These are phyloP conservation scores for Syzygium oleosum DNA, from an alignment of 345 rosid species.

Conservation along the genomic window DNA sequence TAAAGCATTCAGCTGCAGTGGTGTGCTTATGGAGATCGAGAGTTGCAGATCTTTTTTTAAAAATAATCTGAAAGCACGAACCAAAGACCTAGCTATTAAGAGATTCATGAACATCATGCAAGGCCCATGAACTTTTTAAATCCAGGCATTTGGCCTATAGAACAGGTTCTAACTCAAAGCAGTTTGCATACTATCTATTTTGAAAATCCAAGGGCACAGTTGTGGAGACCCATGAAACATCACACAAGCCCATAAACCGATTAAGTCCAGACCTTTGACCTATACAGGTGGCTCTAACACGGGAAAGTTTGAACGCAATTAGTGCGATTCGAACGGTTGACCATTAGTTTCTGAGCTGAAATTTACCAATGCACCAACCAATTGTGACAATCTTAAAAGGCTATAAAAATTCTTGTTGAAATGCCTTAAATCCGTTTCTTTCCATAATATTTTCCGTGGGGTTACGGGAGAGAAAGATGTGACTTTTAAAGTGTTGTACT, in stretches of 20 bases:
- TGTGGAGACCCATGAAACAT: neutral
- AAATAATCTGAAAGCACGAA: neutral
- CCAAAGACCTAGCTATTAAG: neutral
- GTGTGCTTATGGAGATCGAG: neutral
- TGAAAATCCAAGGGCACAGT: fast-evolving
- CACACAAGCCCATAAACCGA: neutral
- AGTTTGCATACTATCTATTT: neutral
- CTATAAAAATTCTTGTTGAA: no score
- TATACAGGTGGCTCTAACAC: neutral
- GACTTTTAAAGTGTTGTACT: conserved; percentile 25
- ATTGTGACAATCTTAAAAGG: neutral
- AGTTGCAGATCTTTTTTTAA: neutral
- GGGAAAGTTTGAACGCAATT: neutral
- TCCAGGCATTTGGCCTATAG: neutral
- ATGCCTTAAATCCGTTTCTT: neutral
- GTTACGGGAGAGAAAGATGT: conserved; percentile 31
- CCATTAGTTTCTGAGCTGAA: neutral
- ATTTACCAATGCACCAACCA: neutral
- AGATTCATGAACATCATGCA: neutral
- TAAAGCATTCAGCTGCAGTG: neutral
- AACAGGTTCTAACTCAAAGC: neutral
- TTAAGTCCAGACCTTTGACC: neutral
- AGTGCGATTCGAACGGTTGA: neutral
- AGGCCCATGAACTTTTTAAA: neutral
- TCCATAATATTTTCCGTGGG: conserved; percentile 2